Evolutionary conservation across 192 early-diverging fungal species (phyloP).

Genomic region (Linderina pennispora): DNA sequence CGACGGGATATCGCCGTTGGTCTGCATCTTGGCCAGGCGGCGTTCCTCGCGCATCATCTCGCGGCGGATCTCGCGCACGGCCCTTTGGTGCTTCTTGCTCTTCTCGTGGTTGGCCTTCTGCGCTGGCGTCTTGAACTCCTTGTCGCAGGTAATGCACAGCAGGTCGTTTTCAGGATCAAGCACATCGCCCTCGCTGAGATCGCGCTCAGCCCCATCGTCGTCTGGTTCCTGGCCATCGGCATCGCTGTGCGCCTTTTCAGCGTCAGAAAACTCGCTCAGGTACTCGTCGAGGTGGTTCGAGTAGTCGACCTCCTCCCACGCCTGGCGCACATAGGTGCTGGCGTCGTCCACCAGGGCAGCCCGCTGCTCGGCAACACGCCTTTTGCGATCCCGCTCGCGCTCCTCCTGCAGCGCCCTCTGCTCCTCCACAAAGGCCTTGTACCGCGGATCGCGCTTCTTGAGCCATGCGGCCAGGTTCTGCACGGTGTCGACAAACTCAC

Average conservation of each 20-base stretch:
- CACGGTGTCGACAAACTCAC: conserved; percentile 71
- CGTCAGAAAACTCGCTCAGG: conserved; percentile 31
- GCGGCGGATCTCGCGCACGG: conserved; percentile 63
- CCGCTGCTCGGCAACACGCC: conserved; percentile 54
- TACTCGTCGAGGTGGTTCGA: conserved; percentile 34
- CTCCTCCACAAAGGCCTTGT: conserved; percentile 57
- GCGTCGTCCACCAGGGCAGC: conserved; percentile 46
- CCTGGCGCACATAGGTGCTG: conserved; percentile 57
- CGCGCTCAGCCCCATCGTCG: conserved; percentile 15
- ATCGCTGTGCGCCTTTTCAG: conserved; percentile 21
- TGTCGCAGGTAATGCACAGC: conserved; percentile 84
- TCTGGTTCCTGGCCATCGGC: conserved; percentile 36
- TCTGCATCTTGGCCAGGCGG: conserved; percentile 22
- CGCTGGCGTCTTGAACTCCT: conserved; percentile 72
- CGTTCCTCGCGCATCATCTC: conserved; percentile 72
- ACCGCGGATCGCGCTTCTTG: conserved; percentile 87
- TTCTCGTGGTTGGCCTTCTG: conserved; percentile 82
- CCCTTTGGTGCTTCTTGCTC: conserved; percentile 82
- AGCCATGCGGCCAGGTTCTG: conserved; percentile 70
- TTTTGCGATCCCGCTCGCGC: conserved; percentile 54
- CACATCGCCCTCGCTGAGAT: conserved; percentile 16
- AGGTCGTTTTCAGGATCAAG: conserved; percentile 57
- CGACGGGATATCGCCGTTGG: conserved; percentile 8
- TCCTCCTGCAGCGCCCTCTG: conserved; percentile 51
- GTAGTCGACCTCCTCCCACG: conserved; percentile 66